Evolutionary conservation across 2,329 filamentous ascomycete genomes (phyloP).

Genomic region (Aureobasidium uvarum): DNA sequence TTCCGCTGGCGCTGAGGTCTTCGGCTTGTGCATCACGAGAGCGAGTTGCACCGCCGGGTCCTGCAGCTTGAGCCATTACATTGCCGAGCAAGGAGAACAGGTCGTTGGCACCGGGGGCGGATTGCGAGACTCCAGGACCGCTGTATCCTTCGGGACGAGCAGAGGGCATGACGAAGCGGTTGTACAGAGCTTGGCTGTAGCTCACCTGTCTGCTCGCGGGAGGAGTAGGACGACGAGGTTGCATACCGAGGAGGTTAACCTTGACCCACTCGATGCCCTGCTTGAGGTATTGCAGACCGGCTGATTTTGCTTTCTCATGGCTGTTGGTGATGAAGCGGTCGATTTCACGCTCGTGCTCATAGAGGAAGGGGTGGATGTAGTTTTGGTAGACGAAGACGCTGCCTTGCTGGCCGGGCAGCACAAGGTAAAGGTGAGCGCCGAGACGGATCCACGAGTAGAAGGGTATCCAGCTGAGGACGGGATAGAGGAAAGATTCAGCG

Average conservation of each 20-base stretch:
- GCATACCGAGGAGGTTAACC: conserved; percentile 75
- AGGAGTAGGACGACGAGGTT: conserved; percentile 55
- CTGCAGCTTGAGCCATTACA: conserved; percentile 59
- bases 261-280: conserved; percentile 57
- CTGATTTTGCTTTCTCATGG: conserved; percentile 73
- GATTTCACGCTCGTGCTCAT: conserved; percentile 82
- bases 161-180: conserved; percentile 78
- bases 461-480: conserved; percentile 85
- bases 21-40: conserved; percentile 46
- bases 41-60: conserved; percentile 34
- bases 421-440: conserved; percentile 84
- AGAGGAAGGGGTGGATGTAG: conserved; percentile 83
- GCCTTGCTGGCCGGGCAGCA: conserved; percentile 96
- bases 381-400: conserved; percentile 80
- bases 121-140: conserved; percentile 39
- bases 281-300: conserved; percentile 63
- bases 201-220: conserved; percentile 48
- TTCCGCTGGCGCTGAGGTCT: conserved; percentile 58
- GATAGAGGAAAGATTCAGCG: conserved; percentile 82
- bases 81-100: conserved; percentile 76
- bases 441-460: conserved; percentile 93
- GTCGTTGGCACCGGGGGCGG: conserved; percentile 51
- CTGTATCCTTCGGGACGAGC: conserved; percentile 55
- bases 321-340: conserved; percentile 82
- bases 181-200: conserved; percentile 80